Base-by-base conservation (phyloP, 2,329 filamentous ascomycete species). In the Trichoderma cornu-damae region DNA sequence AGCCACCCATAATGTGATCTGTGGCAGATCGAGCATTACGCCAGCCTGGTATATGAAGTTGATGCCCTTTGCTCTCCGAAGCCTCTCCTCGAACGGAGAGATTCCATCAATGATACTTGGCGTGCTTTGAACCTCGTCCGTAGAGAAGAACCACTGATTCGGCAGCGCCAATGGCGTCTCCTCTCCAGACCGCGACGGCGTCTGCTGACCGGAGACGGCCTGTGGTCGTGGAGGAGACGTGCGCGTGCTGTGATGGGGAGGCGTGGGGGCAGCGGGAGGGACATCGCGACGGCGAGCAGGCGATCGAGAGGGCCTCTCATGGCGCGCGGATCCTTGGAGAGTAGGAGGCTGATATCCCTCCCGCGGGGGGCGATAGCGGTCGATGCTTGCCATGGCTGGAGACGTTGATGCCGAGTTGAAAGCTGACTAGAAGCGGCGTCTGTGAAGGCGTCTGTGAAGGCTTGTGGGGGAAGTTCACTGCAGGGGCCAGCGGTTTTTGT, bases 41-140 rank as follows among this genome's bases (percentile, higher is more conserved):
- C 93, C 94, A 43, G 93, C 90, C 72, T 96, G 92, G 61, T 90
- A 87, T 66, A 99, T 96, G 74, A 99, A 99, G 71, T 96, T 96
- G 68, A 96, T 87, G 46, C 94, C 93, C 71, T 97, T 97, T 60
- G 89, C 87, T 57, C 94, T 84, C 59, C 89, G 80, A 62, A 88
- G 80, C 61, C 90, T 81, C 75, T 97, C 94, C 68, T 94, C 86
- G 28, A 85, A 82, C 3, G 85, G 79, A 7, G 84, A 72, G 69
- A 97, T 83, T 20, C 93, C 93, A 64, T 96, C 89, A 12, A 91
- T 73, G 59, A 95, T 86, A 52, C 90, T 94, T 0, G 94, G 94
- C 6, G 90, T 88, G 68, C 87, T 89, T 53, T 83, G 75, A 24
- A 96, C 81, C 73, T 99, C 94, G 47, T 90, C 86, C 44, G 88